These are phyloP conservation scores for Thraustotheca clavata DNA, from an alignment of 352 stramenopile genomes.

Conservation along the genomic window DNA sequence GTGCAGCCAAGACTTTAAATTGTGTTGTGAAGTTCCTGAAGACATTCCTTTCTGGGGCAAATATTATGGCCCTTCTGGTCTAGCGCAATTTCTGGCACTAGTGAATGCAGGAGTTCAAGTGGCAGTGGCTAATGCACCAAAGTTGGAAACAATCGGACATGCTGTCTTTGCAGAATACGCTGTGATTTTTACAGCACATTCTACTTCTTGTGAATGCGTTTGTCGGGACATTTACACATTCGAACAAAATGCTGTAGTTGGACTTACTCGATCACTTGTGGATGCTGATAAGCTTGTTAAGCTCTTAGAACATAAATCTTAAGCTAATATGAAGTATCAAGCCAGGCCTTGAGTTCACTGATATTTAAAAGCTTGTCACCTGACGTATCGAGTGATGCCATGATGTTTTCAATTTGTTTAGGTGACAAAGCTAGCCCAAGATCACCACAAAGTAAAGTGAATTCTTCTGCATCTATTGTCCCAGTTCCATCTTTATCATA, in stretches of 20 bases:
- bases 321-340: slow-evolving; percentile 34
- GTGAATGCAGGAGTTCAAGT: slow-evolving; percentile 55
- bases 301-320: slow-evolving; percentile 38
- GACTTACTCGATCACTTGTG: slow-evolving; percentile 66
- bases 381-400: slow-evolving; percentile 50
- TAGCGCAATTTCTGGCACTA: slow-evolving; percentile 63
- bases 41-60: slow-evolving; percentile 75
- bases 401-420: slow-evolving; percentile 46
- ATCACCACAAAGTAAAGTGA: slow-evolving; percentile 52
- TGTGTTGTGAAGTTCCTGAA: slow-evolving; percentile 70
- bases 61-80: slow-evolving; percentile 48
- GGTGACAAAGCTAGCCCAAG: slow-evolving; percentile 52
- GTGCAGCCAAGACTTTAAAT: slow-evolving; percentile 52
- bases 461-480: slow-evolving; percentile 55
- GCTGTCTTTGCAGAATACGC: slow-evolving; percentile 75
- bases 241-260: slow-evolving; percentile 60
- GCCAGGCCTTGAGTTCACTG: slow-evolving; percentile 49
- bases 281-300: slow-evolving; percentile 71
- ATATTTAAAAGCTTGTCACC: slow-evolving; percentile 50
- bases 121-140: slow-evolving; percentile 47
- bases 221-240: slow-evolving; percentile 75
- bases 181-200: slow-evolving; percentile 39
- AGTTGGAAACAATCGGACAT: slow-evolving; percentile 56
- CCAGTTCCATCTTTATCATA: slow-evolving; percentile 50
- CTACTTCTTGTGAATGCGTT: slow-evolving; percentile 26